phyloP scores from a whole-genome alignment of 2,329 filamentous ascomycete genomes.

The Huntiella savannae region DNA sequence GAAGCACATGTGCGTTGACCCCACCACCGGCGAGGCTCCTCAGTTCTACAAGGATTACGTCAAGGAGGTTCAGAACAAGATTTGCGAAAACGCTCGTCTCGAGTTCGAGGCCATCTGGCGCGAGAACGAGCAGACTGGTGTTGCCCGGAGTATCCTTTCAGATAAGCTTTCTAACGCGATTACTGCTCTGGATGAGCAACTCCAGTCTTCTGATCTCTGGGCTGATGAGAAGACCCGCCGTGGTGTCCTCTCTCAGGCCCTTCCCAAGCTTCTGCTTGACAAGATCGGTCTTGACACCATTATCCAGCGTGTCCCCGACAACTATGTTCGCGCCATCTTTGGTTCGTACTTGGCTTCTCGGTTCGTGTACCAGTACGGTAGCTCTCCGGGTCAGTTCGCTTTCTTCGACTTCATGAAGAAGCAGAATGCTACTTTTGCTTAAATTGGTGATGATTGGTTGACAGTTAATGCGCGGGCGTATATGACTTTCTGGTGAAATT shows the following conservation, averaged over 20 bases:
- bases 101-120: constrained; percentile 99
- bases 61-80: constrained; percentile 73
- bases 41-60: constrained; percentile 91
- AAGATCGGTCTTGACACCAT: constrained; percentile 87
- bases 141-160: constrained; percentile 67
- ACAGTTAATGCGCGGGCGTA: too few species aligned
- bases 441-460: not conserved
- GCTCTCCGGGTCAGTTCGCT: constrained; percentile 82
- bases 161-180: constrained; percentile 84
- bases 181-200: constrained; percentile 88
- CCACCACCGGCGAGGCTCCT: constrained; percentile 47
- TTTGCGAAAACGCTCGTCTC: constrained; percentile 74
- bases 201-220: constrained; percentile 88
- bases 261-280: constrained; percentile 65
- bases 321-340: constrained; percentile 86
- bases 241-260: constrained; percentile 63
- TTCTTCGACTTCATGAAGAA: constrained; percentile 83
- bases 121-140: constrained; percentile 67
- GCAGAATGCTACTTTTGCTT: constrained; percentile 4
- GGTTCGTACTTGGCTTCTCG: constrained; percentile 86
- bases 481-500: too few species aligned
- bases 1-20: constrained; percentile 81
- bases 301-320: constrained; percentile 69
- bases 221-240: constrained; percentile 58
- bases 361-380: constrained; percentile 92